Evolutionary conservation across 805 yeast species (phyloP).

Genomic region (Candida tammaniensis): DNA sequence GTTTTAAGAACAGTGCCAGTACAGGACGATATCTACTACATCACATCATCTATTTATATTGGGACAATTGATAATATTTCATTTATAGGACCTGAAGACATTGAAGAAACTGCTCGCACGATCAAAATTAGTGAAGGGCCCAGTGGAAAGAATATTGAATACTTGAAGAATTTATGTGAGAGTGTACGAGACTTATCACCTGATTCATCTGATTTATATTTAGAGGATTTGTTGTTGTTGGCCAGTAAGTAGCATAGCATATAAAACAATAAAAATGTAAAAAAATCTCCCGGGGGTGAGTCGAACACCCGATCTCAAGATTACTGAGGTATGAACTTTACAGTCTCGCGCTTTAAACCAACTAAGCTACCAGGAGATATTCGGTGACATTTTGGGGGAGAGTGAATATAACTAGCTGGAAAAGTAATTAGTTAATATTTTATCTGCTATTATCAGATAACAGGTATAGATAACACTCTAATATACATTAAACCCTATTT

Average conservation of each 20-base stretch:
- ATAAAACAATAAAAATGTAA: conserved; percentile 8
- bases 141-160: conserved; percentile 77
- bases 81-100: conserved; percentile 77
- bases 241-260: conserved; percentile 10
- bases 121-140: conserved; percentile 67
- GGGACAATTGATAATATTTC: conserved; percentile 81
- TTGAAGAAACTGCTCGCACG: conserved; percentile 55
- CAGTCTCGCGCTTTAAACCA: conserved; percentile 46
- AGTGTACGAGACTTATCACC: conserved; percentile 36
- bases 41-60: conserved; percentile 69
- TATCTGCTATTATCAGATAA: no score
- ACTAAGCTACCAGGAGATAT: conserved; percentile 41
- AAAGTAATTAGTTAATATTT: no score
- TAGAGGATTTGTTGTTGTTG: conserved; percentile 28
- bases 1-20: conserved; percentile 9
- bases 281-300: conserved; percentile 42
- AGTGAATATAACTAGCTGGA: no score
- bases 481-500: neutral
- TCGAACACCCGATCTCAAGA: conserved; percentile 47
- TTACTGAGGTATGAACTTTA: conserved; percentile 30
- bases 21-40: conserved; percentile 28
- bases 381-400: no score
- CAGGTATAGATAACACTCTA: no score
- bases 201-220: conserved; percentile 27
- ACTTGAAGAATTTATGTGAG: conserved; percentile 52